Conservation (phyloP, 148 eudicot genomes). For the Silene uniflora region DNA sequence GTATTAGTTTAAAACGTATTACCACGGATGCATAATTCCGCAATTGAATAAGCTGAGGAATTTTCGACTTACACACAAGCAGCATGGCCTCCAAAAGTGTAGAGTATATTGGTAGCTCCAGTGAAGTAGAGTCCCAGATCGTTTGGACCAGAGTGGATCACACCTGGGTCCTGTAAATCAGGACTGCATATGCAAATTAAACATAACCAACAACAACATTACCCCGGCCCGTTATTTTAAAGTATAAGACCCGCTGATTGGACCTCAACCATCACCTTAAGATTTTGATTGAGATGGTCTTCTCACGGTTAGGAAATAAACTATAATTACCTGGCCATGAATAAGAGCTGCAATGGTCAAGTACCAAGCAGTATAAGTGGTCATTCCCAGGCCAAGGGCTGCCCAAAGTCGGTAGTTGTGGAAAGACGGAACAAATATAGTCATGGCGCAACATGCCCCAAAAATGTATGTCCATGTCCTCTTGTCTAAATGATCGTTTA, state of each 20-base stretch:
- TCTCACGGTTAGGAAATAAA: no score
- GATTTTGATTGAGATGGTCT: no score
- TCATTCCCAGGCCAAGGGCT: constrained; percentile 68
- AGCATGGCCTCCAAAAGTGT: constrained; percentile 82
- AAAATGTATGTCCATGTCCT: constrained; percentile 80
- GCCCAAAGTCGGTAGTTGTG: constrained; percentile 76
- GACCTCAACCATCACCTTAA: no score
- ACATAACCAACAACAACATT: neutral
- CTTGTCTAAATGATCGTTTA: constrained; percentile 62
- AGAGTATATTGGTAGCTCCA: constrained; percentile 68
- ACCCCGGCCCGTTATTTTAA: neutral
- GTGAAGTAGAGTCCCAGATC: constrained; percentile 54
- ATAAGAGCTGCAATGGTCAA: constrained; percentile 53
- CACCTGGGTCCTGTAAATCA: constrained; percentile 44
- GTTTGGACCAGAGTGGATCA: constrained; percentile 56
- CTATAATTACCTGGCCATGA: constrained; percentile 54
- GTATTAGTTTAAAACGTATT: no score
- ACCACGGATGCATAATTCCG: neutral
- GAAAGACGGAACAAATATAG: constrained; percentile 60
- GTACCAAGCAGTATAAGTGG: constrained; percentile 83
- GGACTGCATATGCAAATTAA: neutral
- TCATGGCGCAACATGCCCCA: constrained; percentile 75
- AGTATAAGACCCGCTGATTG: no score
- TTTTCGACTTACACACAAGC: constrained; percentile 57
- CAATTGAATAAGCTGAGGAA: constrained; percentile 4